Percentiles rank a stretch among this genome's conserved stretches.
Evolutionary conservation across 2,329 filamentous ascomycete genomes (phyloP).

Genomic region (Penicillium freii): DNA sequence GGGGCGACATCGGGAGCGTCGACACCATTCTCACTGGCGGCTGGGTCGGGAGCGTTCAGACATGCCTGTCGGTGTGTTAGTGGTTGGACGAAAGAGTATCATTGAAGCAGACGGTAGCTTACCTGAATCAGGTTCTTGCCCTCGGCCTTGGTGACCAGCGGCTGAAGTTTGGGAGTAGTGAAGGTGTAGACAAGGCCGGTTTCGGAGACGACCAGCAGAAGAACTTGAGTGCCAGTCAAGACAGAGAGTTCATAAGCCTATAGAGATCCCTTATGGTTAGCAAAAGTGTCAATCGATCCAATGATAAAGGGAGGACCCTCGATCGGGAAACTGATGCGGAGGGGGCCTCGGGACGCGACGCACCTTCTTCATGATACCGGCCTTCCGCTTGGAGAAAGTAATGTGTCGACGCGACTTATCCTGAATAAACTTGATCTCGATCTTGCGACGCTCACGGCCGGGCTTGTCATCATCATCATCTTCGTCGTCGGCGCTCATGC

Average conservation of each 20-base stretch:
- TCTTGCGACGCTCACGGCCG: slow-evolving; percentile 96
- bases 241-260: slow-evolving; percentile 97
- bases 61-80: slow-evolving; percentile 68
- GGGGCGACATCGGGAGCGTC: slow-evolving; percentile 69
- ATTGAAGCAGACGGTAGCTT: slow-evolving; percentile 36
- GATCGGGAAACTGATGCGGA: slow-evolving; percentile 2
- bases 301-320: background rate
- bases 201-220: slow-evolving; percentile 94
- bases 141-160: slow-evolving; percentile 95
- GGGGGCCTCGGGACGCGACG: slow-evolving; percentile 37
- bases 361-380: slow-evolving; percentile 99
- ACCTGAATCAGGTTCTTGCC: slow-evolving; percentile 99
- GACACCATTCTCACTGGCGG: slow-evolving; percentile 76
- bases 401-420: slow-evolving; percentile 99
- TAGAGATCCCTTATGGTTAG: background rate
- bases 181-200: slow-evolving; percentile 98
- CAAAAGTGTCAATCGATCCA: background rate
- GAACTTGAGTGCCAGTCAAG: slow-evolving; percentile 93
- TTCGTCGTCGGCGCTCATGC: slow-evolving; percentile 82
- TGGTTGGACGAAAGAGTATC: background rate
- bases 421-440: slow-evolving; percentile 99
- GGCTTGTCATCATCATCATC: slow-evolving; percentile 98
- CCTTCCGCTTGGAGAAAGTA: slow-evolving; percentile 99
- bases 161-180: slow-evolving; percentile 96
- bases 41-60: slow-evolving; percentile 90